A percentile compares a stretch with the other conserved stretches of the same genome.
phyloP scores from a whole-genome alignment of 192 early-diverging fungal genomes.

The Funneliformis geosporum region DNA sequence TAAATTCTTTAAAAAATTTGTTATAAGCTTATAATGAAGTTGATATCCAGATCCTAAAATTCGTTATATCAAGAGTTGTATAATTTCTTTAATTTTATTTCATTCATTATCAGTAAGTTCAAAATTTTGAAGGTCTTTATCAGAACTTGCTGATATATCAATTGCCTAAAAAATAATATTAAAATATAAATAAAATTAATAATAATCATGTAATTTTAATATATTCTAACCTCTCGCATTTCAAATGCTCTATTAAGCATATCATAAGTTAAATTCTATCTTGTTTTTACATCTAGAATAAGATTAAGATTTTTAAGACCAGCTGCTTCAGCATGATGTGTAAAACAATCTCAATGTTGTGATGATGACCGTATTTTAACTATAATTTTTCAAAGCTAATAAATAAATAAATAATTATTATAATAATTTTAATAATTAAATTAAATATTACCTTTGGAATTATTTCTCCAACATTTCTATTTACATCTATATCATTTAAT shows the following conservation, averaged over 20 bases:
- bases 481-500: too few species aligned
- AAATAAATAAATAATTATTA: not conserved
- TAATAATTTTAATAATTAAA: not conserved
- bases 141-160: not conserved
- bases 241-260: slow-evolving; percentile 1
- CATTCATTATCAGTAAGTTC: too few species aligned
- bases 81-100: too few species aligned
- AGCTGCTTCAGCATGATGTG: not conserved
- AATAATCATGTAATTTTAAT: not conserved
- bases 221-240: not conserved
- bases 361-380: slow-evolving; percentile 16
- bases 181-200: not conserved
- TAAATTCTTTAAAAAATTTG: too few species aligned
- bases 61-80: too few species aligned
- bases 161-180: not conserved
- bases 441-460: not conserved
- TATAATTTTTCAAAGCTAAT: slow-evolving; percentile 1
- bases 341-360: not conserved
- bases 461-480: too few species aligned
- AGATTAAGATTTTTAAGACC: too few species aligned
- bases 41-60: too few species aligned
- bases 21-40: too few species aligned
- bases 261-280: too few species aligned
- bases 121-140: too few species aligned
- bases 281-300: too few species aligned